Percentiles rank a stretch among this genome's conserved stretches.
These are phyloP conservation scores for Kluyveromyces sp. DNA, from an alignment of 1,139 yeast species.

Conservation along the genomic window DNA sequence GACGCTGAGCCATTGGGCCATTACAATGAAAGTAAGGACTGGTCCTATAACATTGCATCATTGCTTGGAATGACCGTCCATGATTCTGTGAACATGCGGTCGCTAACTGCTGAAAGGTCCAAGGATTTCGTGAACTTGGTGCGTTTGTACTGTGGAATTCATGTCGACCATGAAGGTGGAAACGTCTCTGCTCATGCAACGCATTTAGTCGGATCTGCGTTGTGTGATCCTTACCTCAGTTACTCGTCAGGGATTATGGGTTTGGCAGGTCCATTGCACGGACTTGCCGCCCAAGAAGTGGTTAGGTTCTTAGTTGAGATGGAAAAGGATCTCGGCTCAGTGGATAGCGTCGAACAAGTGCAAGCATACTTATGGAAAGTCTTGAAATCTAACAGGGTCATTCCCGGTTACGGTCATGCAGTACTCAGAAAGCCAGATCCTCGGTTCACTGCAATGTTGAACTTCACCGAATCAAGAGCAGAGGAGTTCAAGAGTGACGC, in stretches of 20 bases:
- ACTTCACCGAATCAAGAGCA: conserved; percentile 31
- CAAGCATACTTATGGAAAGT: conserved; percentile 89
- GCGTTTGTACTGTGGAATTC: conserved; percentile 90
- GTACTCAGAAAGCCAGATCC: conserved; percentile 96
- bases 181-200: conserved; percentile 97
- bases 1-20: conserved; percentile 70
- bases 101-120: conserved; percentile 25
- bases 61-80: conserved; percentile 54
- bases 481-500: conserved; percentile 30
- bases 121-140: conserved; percentile 67
- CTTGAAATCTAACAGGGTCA: conserved; percentile 86
- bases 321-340: conserved; percentile 67
- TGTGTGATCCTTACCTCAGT: conserved; percentile 87
- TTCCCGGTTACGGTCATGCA: conserved; percentile 98
- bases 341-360: conserved; percentile 65
- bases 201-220: conserved; percentile 93
- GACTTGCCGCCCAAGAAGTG: conserved; percentile 97
- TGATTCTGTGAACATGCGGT: conserved; percentile 48
- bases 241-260: conserved; percentile 95
- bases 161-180: conserved; percentile 98
- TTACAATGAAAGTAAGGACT: conserved; percentile 66
- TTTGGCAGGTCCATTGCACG: conserved; percentile 97
- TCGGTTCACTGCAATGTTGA: conserved; percentile 35
- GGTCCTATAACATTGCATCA: conserved; percentile 81
- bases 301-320: conserved; percentile 86